These are phyloP conservation scores for Xanthoconium purpureum DNA, from an alignment of 768 basidiomycete genomes.

Conservation along the genomic window DNA sequence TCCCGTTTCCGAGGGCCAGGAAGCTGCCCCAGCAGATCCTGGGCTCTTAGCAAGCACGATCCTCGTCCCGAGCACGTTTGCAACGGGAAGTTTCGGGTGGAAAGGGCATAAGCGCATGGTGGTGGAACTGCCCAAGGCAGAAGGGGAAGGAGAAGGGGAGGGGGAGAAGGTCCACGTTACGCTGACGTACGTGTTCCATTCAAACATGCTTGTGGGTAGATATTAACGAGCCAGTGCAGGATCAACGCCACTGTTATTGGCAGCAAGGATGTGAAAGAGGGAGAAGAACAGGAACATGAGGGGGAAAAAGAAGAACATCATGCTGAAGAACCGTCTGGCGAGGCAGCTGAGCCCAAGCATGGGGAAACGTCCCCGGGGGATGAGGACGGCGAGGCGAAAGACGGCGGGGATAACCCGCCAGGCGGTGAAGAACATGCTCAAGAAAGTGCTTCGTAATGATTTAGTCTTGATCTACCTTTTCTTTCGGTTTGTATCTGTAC, in stretches of 20 bases:
- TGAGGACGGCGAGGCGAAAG: slow-evolving; percentile 23
- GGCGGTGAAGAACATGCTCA: slow-evolving; percentile 17
- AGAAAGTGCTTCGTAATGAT: slow-evolving; percentile 15
- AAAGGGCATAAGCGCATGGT: slow-evolving; percentile 68
- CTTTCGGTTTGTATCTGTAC: slow-evolving; percentile 4
- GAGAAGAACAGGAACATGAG: slow-evolving; percentile 35
- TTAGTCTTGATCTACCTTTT: slow-evolving; percentile 2
- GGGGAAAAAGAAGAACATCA: slow-evolving; percentile 30
- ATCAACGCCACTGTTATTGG: slow-evolving; percentile 76
- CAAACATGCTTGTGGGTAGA: not conserved
- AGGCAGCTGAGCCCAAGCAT: slow-evolving; percentile 22
- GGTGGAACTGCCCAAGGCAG: slow-evolving; percentile 56
- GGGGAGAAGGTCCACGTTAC: slow-evolving; percentile 69
- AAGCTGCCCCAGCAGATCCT: slow-evolving; percentile 43
- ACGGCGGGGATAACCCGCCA: slow-evolving; percentile 19
- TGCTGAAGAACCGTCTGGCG: slow-evolving; percentile 30
- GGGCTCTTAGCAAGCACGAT: slow-evolving; percentile 59
- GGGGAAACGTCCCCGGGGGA: slow-evolving; percentile 21
- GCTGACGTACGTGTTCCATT: slow-evolving; percentile 55
- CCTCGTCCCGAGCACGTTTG: slow-evolving; percentile 57
- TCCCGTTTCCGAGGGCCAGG: slow-evolving; percentile 37
- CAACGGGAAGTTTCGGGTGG: slow-evolving; percentile 83
- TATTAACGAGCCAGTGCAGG: slow-evolving; percentile 33
- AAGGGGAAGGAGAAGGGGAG: slow-evolving; percentile 40
- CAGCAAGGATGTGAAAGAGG: slow-evolving; percentile 54